phyloP scores from a whole-genome alignment of 306 rosid genomes.

The Corylus americana region DNA sequence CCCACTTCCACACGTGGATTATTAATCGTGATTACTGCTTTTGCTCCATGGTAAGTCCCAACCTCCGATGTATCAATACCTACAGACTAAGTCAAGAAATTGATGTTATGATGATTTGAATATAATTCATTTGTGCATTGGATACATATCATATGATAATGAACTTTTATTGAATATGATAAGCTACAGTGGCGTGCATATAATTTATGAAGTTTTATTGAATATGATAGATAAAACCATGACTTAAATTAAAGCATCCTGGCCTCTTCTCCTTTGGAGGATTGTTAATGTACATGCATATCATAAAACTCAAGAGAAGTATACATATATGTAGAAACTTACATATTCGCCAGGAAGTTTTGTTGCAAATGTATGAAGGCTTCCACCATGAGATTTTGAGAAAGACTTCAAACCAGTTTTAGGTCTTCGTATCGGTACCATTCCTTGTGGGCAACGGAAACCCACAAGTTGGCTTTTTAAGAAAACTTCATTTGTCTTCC shows the following conservation, averaged over 20 bases:
- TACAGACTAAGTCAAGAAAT: neutral
- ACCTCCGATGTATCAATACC: neutral
- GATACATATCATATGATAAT: too few relatives aligned
- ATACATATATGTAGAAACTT: neutral
- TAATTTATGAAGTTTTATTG: too few relatives aligned
- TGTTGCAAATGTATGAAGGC: neutral
- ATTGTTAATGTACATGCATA: too few relatives aligned
- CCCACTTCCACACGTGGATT: neutral
- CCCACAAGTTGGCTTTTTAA: neutral
- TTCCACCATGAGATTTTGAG: slow-evolving; percentile 17
- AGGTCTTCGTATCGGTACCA: slow-evolving; percentile 27
- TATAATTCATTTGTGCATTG: neutral
- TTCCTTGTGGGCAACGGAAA: slow-evolving; percentile 17
- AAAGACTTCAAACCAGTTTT: neutral
- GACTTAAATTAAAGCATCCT: too few relatives aligned
- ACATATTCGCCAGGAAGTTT: neutral
- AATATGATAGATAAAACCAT: too few relatives aligned
- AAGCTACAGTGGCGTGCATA: too few relatives aligned
- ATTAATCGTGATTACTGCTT: neutral
- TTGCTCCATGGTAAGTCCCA: neutral
- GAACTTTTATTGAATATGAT: too few relatives aligned
- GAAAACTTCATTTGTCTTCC: slow-evolving; percentile 1
- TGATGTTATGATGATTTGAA: neutral
- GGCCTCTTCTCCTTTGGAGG: too few relatives aligned
- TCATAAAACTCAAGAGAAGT: too few relatives aligned